Conservation (phyloP, 306 rosid genomes). For the Malus domestica region DNA sequence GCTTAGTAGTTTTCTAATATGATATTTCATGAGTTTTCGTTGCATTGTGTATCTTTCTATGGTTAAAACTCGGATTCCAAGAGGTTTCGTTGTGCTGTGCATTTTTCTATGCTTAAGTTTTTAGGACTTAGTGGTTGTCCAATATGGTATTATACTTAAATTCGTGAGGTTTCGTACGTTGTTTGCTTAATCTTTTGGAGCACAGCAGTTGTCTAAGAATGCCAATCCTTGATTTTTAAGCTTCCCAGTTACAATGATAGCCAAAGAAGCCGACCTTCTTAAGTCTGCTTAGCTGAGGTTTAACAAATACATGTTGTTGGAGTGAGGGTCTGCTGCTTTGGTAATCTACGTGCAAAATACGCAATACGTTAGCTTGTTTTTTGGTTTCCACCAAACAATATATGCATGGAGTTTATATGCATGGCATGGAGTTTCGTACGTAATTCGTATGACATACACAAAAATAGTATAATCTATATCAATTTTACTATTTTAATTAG, state of each 20-base stretch:
- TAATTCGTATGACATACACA: neutral
- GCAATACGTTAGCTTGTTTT: neutral
- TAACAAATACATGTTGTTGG: neutral
- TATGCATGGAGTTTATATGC: neutral
- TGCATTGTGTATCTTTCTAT: too few relatives aligned
- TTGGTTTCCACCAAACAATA: neutral
- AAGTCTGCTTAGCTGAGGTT: neutral
- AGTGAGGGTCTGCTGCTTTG: neutral
- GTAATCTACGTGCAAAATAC: neutral
- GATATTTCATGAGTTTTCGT: too few relatives aligned
- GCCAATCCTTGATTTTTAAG: neutral
- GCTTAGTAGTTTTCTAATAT: neutral
- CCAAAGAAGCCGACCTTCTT: neutral
- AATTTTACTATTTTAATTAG: neutral
- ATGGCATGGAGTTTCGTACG: neutral
- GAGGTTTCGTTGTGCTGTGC: neutral
- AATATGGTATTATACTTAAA: too few relatives aligned
- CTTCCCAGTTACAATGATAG: neutral
- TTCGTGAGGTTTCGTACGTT: too few relatives aligned
- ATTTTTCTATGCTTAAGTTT: too few relatives aligned
- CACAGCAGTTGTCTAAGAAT: neutral
- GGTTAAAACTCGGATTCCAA: too few relatives aligned
- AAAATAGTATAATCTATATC: neutral
- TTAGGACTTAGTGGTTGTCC: too few relatives aligned
- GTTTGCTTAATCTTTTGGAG: neutral